Evolutionary conservation across 768 basidiomycete genomes (phyloP), one percentile per base, ranked within the genome.

Genomic region (Suillus subaureus): DNA sequence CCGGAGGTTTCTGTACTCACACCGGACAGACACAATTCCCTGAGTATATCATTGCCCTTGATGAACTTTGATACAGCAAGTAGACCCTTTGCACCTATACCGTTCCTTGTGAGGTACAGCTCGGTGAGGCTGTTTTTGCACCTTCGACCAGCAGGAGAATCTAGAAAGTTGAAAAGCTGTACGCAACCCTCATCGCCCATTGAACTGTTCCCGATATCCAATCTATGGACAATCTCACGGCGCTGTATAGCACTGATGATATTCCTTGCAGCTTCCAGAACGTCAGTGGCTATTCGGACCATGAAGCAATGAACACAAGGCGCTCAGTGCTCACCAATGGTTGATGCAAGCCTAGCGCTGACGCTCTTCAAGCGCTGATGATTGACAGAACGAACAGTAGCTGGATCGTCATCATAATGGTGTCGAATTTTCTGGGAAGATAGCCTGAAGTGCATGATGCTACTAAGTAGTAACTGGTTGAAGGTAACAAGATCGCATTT

Each of bases 171-270:
- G 71, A 89, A 87, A 11, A 91, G 75, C 28, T 79, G 76, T 33
- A 79, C 72, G 63, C 85, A 86, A 40, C 89, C 90, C 16, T 84
- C 81, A 70, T 89, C 85, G 11, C 83, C 83, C 11, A 91, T 80
- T 26, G 77, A 70, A 70, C 89, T 90, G 63, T 86, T 79, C 8
- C 85, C 84, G 28, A 89, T 73, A 52, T 85, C 76, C 33, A 90
- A 78, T 70, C 84, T 84, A 26, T 82, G 81, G 37, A 90, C 84
- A 13, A 73, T 66, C 23, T 77, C 78, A n/a, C 83, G 84, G 26
- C 78, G 75, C 4, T 75, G 78, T 56, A 89, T 84, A 63, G 78
- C 69, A 18, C 73, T 70, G 42, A 88, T 84, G 26, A 90, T 79
- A 51, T 60, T 79, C 73, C 62, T 81, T 79, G 0, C 86, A 86